A percentile compares a stretch with the other conserved stretches of the same genome.
phyloP scores from a whole-genome alignment of 495 filamentous ascomycete genomes.

The Podospora tetraspora region DNA sequence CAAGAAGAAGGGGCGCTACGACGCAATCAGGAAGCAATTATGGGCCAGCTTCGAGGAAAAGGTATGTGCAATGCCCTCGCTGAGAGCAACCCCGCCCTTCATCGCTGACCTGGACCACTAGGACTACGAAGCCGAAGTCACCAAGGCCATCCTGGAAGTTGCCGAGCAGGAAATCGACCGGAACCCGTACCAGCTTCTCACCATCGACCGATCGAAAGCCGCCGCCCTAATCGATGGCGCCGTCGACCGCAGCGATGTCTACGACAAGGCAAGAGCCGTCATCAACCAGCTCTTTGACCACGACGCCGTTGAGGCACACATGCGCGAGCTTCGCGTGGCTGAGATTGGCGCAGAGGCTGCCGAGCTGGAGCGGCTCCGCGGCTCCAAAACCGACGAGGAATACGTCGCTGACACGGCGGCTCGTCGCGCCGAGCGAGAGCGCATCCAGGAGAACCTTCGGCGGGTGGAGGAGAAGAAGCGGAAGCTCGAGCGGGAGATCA shows the following conservation, averaged over 20 bases:
- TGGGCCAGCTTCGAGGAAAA: slow-evolving; percentile 75
- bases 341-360: slow-evolving; percentile 75
- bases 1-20: slow-evolving; percentile 89
- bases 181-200: slow-evolving; percentile 64
- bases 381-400: slow-evolving; percentile 76
- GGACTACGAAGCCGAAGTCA: slow-evolving; percentile 65
- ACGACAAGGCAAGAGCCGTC: slow-evolving; percentile 63
- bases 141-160: slow-evolving; percentile 59
- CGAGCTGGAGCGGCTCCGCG: slow-evolving; percentile 58
- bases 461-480: slow-evolving; percentile 64
- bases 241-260: slow-evolving; percentile 74
- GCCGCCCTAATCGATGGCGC: slow-evolving; percentile 81
- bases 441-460: slow-evolving; percentile 57
- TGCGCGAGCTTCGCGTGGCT: slow-evolving; percentile 61
- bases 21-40: slow-evolving; percentile 71
- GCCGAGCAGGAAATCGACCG: slow-evolving; percentile 78
- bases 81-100: background rate
- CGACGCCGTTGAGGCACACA: slow-evolving; percentile 58
- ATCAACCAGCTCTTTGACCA: slow-evolving; percentile 64
- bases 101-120: slow-evolving; percentile 23
- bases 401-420: slow-evolving; percentile 67
- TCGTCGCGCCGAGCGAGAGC: slow-evolving; percentile 60
- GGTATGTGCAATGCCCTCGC: slow-evolving; percentile 42
- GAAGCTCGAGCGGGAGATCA: slow-evolving; percentile 57
- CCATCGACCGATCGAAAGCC: slow-evolving; percentile 72